Evolutionary conservation across 1,284 basidiomycete genomes (phyloP).

Genomic region (Moesziomyces sp.): DNA sequence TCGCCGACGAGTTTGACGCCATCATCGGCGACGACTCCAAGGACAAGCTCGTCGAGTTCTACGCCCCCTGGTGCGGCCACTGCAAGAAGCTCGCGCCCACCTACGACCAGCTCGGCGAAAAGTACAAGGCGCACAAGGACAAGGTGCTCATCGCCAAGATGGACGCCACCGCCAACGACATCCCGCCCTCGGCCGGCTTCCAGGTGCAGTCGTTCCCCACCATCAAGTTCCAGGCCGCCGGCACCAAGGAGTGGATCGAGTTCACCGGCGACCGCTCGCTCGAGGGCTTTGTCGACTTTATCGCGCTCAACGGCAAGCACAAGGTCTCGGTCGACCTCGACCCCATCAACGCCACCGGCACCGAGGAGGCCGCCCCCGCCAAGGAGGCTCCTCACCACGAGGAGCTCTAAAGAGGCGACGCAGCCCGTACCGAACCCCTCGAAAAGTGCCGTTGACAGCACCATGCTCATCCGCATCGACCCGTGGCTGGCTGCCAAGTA

Average conservation of each 20-base stretch:
- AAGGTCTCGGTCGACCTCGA: constrained; percentile 57
- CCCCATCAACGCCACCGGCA: constrained; percentile 41
- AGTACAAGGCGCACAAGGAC: constrained; percentile 81
- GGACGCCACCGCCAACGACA: constrained; percentile 95
- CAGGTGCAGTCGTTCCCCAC: constrained; percentile 84
- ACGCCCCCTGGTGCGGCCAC: constrained; percentile 86
- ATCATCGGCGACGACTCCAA: constrained; percentile 85
- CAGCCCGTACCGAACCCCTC: background rate
- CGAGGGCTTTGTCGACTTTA: constrained; percentile 65
- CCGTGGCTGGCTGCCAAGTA: no score
- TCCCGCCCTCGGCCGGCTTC: constrained; percentile 88
- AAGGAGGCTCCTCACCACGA: constrained; percentile 45
- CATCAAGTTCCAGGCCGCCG: constrained; percentile 94
- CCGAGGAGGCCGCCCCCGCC: constrained; percentile 25
- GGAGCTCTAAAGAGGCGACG: constrained; percentile 28
- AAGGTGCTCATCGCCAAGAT: constrained; percentile 86
- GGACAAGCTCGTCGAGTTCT: constrained; percentile 95
- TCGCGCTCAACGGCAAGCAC: constrained; percentile 63
- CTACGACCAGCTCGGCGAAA: constrained; percentile 91
- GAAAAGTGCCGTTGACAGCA: background rate
- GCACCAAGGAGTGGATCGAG: constrained; percentile 85
- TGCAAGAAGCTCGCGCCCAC: constrained; percentile 95
- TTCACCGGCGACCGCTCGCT: constrained; percentile 65
- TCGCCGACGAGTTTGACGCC: constrained; percentile 86
- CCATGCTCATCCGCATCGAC: background rate